Evolutionary conservation across 2,329 filamentous ascomycete species (phyloP), one percentile per base, ranked within the genome.

Genomic region (Zelopaecilomyces penicillatus): DNA sequence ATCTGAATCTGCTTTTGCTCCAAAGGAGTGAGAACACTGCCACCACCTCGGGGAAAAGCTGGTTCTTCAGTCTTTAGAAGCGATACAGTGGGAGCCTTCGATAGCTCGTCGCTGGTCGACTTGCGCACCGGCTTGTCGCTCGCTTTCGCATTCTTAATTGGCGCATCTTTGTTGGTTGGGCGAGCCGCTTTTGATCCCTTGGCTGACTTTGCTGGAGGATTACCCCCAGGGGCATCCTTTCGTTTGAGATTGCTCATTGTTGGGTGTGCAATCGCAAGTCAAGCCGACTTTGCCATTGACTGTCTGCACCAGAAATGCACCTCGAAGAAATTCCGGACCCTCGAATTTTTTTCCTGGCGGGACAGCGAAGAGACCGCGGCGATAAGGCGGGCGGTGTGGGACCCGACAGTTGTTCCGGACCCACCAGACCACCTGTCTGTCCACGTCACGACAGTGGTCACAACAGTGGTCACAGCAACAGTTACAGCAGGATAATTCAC

Each of bases 1-100:
- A 94, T 83, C 57, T 93, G 85, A 51, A 98, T 97, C 66, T 97
- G 88, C 69, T 95, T 96, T 62, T 94, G 86, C 64, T 98, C 93
- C 42, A 98, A 72, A 19, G 93, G 90, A 2, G 93, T 96, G 61
- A 98, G 70, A 42, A 95, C 75, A 60, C 87, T 94, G 43, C 82
- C 91, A 37, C 93, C 94, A 45, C 93, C 93, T 74, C 93, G 81
- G 54, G 93, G 91, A 58, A 98, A 98, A 37, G 91, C 75, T 31
- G 83, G 82, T 61, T 96, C 93, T 53, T 97, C 93, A 53, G 93
- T 84, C 62, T 75, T 80, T 41, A 78, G 60, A 8, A 69, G 59
- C 33, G 74, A 72, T 44, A 76, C 60, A 30, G 68, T 52, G 10
- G 65, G 59, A 6, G 54, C 57, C 48, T 63, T 60, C 26, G 42